phyloP scores from a whole-genome alignment of 305 asterid genomes.

The Euphrasia arctica region DNA sequence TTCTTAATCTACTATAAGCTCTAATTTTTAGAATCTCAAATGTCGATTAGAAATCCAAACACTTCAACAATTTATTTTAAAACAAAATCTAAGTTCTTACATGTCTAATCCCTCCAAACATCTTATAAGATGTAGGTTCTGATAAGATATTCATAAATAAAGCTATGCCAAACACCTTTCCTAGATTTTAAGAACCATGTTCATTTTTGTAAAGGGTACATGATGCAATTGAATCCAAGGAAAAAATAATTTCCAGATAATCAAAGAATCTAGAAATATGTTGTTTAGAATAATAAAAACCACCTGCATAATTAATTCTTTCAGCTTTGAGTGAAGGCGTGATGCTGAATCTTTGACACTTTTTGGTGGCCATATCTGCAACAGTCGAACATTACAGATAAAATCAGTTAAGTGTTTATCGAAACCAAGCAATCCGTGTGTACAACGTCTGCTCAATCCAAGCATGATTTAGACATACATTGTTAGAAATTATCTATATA shows the following conservation, averaged over 20 bases:
- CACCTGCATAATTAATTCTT: slow-evolving; percentile 89
- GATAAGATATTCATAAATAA: neutral
- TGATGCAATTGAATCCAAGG: neutral
- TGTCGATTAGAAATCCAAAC: too few relatives aligned
- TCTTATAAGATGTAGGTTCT: too few relatives aligned
- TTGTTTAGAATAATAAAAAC: slow-evolving; percentile 17
- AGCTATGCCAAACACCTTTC: neutral
- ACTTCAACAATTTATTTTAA: too few relatives aligned
- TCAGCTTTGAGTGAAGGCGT: slow-evolving; percentile 71
- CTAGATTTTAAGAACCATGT: neutral
- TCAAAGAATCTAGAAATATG: neutral
- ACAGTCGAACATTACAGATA: slow-evolving; percentile 21
- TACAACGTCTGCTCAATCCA: slow-evolving; percentile 50
- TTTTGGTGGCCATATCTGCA: slow-evolving; percentile 99
- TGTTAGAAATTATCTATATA: neutral
- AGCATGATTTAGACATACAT: neutral
- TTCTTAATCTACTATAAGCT: too few relatives aligned
- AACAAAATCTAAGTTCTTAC: too few relatives aligned
- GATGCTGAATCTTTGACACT: slow-evolving; percentile 91
- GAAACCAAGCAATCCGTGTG: slow-evolving; percentile 78
- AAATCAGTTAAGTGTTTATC: slow-evolving; percentile 1
- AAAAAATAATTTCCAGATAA: neutral
- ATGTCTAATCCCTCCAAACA: too few relatives aligned
- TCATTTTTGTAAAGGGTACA: neutral
- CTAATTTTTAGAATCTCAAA: too few relatives aligned